Base-by-base conservation (phyloP, 176 grass and related monocot genomes). In the Oryza rufipogon region DNA sequence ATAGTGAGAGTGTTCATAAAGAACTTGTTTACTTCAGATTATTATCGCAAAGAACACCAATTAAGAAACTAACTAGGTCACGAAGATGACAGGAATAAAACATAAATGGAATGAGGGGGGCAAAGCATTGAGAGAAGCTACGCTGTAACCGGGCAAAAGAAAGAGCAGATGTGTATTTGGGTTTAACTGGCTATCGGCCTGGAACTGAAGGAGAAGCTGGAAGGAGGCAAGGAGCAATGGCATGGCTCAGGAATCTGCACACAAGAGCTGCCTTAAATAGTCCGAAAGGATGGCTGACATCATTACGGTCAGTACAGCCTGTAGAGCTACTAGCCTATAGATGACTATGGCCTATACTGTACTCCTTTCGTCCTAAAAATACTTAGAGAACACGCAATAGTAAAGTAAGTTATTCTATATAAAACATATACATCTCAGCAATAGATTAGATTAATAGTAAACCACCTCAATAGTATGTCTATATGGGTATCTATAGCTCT, bases 221-320 rank as follows among this genome's bases (percentile, higher is more conserved):
- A 26, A 72, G 9, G 9, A 63, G 58, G 19, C 19, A 23, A 23
- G 20, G 7, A 74, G 20, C 41, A 58, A 69, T 87, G 64, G 51
- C 41, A 34, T 42, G 8, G 52, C 44, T 86, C 83, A 76, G 75
- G 70, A 51, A 83, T 89, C 64, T 70, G 22, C 76, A 80, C 52
- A 49, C 82, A 80, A 71, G 83, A 56, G 66, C 17, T 70, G 42
- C 10, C 87, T 92, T 92, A 92, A 92, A 92, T 91, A 91, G 90
- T 67, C 26, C 51, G 73, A 32, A 73, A 51, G 56, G 78, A 58
- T 73, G 83, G 74, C 11, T 83, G 75, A 92, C 90, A 92, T 92
- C 81, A 85, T 85, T 78, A 64, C 83, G 64, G 20, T 45, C 67
- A 61, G 70, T 58, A 77, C 47, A 84, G 17, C 88, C 22, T 51